Evolutionary conservation across 2,329 filamentous ascomycete species (phyloP).

Genomic region (Paracamarosporium sp.): DNA sequence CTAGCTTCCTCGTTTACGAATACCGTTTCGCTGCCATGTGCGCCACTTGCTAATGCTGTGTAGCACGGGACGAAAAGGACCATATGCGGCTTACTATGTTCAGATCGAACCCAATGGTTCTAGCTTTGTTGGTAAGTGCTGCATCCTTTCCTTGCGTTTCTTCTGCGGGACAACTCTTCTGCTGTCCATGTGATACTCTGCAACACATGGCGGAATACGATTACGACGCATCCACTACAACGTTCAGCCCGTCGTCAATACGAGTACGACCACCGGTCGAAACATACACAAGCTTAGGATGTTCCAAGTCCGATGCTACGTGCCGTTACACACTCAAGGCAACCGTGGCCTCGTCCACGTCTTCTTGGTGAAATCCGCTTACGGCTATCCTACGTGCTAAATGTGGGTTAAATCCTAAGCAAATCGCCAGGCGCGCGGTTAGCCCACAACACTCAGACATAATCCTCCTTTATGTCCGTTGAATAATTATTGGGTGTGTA

Average conservation of each 20-base stretch:
- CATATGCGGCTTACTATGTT: conserved; percentile 75
- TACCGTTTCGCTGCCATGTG: neutral
- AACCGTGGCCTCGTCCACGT: neutral
- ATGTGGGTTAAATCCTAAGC: neutral
- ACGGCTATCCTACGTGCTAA: neutral
- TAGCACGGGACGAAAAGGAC: conserved; percentile 77
- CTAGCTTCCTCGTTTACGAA: neutral
- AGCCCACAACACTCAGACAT: neutral
- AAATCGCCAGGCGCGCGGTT: neutral
- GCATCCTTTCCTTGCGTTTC: conserved; percentile 5
- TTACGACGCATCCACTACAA: neutral
- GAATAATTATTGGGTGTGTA: neutral
- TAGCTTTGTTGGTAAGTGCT: conserved; percentile 72
- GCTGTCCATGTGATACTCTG: conserved; percentile 1
- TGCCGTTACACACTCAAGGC: neutral
- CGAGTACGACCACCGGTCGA: neutral
- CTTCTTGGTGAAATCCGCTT: neutral
- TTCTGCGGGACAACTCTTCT: neutral
- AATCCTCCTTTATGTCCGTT: neutral
- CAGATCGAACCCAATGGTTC: conserved; percentile 73
- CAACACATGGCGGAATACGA: neutral
- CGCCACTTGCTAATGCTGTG: conserved; percentile 47
- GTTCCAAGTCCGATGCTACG: neutral
- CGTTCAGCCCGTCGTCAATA: neutral
- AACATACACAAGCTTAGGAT: neutral